phyloP scores from a whole-genome alignment of 2,329 filamentous ascomycete genomes.

The Polychaeton citri region DNA sequence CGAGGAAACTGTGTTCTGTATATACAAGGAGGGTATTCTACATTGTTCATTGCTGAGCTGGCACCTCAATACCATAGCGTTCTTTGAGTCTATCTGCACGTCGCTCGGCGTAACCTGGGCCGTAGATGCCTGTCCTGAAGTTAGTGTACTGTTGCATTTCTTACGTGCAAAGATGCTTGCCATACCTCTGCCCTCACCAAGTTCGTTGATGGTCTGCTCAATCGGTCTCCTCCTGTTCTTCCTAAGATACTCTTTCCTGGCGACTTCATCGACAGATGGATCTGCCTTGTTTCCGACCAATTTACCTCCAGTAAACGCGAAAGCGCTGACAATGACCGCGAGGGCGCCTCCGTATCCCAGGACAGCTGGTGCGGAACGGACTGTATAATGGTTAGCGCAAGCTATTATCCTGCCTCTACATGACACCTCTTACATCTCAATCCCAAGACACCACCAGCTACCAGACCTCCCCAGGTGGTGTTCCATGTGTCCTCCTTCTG shows the following conservation, averaged over 20 bases:
- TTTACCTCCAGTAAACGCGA: conserved; percentile 53
- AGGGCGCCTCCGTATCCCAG: conserved; percentile 53
- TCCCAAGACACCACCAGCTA: conserved; percentile 59
- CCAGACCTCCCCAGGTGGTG: conserved; percentile 60
- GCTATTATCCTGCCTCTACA: not conserved
- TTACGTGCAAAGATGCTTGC: too few relatives aligned
- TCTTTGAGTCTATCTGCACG: conserved; percentile 69
- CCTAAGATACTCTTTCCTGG: conserved; percentile 60
- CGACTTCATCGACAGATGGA: conserved; percentile 56
- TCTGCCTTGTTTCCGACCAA: conserved; percentile 43
- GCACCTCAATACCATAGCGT: conserved; percentile 75
- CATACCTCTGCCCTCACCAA: conserved; percentile 80
- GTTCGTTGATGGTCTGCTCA: conserved; percentile 65
- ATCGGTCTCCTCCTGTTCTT: conserved; percentile 60
- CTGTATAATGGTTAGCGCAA: conserved; percentile 8
- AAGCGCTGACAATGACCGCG: conserved; percentile 46
- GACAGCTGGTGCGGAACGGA: conserved; percentile 53
- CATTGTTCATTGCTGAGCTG: conserved; percentile 7
- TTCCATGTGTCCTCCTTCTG: conserved; percentile 72
- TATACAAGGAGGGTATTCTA: conserved; percentile 2
- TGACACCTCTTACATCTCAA: conserved; percentile 48
- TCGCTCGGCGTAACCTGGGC: conserved; percentile 72
- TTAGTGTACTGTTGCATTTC: too few relatives aligned
- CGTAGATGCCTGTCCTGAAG: conserved; percentile 62
- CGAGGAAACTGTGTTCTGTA: too few relatives aligned